A percentile compares a stretch with the other conserved stretches of the same genome.
These are phyloP conservation scores for Arxiozyma slooffiae DNA, from an alignment of 1,139 yeast species.

Conservation along the genomic window DNA sequence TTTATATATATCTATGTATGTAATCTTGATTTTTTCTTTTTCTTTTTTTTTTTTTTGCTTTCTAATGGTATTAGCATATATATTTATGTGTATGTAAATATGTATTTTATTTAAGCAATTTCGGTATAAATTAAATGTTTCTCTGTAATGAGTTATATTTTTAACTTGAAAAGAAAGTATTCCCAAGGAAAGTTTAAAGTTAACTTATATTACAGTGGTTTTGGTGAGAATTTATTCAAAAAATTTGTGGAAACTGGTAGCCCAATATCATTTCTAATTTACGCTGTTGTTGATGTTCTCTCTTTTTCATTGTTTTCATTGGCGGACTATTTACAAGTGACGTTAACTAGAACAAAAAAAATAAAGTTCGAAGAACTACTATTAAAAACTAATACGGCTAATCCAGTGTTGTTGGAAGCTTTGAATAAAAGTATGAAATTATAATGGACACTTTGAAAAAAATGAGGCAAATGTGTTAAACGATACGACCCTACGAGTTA, in stretches of 20 bases:
- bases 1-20: no score
- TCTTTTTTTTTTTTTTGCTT: not conserved
- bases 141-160: not conserved
- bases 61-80: not conserved
- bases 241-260: no score
- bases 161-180: not conserved
- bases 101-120: no score
- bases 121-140: no score
- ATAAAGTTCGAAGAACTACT: not conserved
- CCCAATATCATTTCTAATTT: conserved; percentile 3
- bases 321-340: not conserved
- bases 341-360: not conserved
- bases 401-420: not conserved
- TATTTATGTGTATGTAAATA: no score
- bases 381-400: not conserved
- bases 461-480: not conserved
- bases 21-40: no score
- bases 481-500: not conserved
- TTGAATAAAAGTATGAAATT: not conserved
- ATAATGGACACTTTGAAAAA: not conserved
- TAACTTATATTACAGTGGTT: no score
- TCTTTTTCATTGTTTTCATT: not conserved
- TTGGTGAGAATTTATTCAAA: no score
- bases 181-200: not conserved
- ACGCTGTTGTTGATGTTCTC: not conserved